Base-by-base conservation (phyloP, 202 grass and related monocot species). In the Setaria viridis region DNA sequence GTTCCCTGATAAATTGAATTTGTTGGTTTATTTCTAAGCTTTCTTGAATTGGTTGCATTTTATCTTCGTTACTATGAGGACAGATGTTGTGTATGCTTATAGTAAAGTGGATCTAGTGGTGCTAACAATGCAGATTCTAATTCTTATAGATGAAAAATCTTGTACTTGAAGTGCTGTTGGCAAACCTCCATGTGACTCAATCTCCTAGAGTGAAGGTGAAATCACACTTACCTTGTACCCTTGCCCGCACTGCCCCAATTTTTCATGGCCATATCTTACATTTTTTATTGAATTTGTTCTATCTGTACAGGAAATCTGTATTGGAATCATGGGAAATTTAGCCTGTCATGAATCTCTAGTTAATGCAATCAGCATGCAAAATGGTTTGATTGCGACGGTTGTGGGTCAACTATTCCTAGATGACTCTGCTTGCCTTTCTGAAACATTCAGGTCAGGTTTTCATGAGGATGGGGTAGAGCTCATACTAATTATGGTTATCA, bases 251-350 rank as follows among this genome's bases (percentile, higher is more conserved):
- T 89, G 11, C 45, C 53, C 60, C 76, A 76, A 56, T 29, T 63
- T 77, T 84, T 65, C 10, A 2, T 80, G 47, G 70, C 3, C 15
- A 70, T 87, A 51, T 81, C 46, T 70, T 35, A 10, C 43, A 46
- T 9, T 56, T 57, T 62, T 84, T 69, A 11, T 82, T 62, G 57
- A 25, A 71, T 42, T 82, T 86, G 84, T 39, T 9, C 55, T 43
- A 53, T 68, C 69, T 76, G 20, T 73, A 39, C 89, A 99, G 96
- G 96, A 99, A 92, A 90, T 99, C 76, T 99, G 96, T 83, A 77
- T 96, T 80, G 96, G 96, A 87, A 99, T 99, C 50, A 91, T 99
- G 65, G 96, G 86, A 77, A 99, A 99, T 87, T 69, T 99, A 82
- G 88, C 86, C 32, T 99, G 93, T 88, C 96, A 95, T 85, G 88